Percentiles rank a stretch among this genome's conserved stretches.
phyloP scores from a whole-genome alignment of 1,284 basidiomycete species.

The Ustilago sp. region DNA sequence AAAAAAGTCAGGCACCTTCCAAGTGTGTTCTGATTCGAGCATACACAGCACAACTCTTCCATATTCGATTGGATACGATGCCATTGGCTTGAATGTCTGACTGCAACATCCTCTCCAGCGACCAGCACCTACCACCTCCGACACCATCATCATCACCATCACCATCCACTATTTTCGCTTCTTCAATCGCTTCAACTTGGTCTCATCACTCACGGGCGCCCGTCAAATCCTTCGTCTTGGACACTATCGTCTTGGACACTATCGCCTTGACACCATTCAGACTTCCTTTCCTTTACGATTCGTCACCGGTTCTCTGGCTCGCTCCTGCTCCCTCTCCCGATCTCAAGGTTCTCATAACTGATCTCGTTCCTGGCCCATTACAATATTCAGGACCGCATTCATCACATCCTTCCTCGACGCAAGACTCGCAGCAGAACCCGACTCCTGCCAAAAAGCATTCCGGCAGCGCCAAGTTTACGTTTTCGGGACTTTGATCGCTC shows the following conservation, averaged over 20 bases:
- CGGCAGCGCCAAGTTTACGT: background rate
- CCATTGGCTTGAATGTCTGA: background rate
- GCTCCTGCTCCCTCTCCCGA: background rate
- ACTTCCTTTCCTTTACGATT: background rate
- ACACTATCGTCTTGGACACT: conserved; percentile 7
- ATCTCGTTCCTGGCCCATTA: background rate
- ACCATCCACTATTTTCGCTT: conserved; percentile 1
- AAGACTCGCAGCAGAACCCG: background rate
- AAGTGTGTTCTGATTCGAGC: background rate
- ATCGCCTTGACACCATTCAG: conserved; percentile 5
- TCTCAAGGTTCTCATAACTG: background rate
- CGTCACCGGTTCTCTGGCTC: conserved; percentile 1
- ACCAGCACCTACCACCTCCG: background rate
- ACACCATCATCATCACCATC: conserved; percentile 6
- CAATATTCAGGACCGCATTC: background rate
- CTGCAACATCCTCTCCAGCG: background rate
- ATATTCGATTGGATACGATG: background rate
- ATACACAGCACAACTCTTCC: background rate
- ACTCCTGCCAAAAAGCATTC: background rate
- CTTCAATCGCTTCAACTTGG: conserved; percentile 4
- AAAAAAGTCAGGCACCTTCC: conserved; percentile 1
- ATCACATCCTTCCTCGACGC: background rate
- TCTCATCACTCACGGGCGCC: background rate
- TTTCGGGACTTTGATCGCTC: background rate
- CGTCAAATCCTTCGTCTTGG: conserved; percentile 1